Evolutionary conservation across 1,139 yeast genomes (phyloP), one percentile per base, ranked within the genome.

Genomic region (Protomyces pachydermus): DNA sequence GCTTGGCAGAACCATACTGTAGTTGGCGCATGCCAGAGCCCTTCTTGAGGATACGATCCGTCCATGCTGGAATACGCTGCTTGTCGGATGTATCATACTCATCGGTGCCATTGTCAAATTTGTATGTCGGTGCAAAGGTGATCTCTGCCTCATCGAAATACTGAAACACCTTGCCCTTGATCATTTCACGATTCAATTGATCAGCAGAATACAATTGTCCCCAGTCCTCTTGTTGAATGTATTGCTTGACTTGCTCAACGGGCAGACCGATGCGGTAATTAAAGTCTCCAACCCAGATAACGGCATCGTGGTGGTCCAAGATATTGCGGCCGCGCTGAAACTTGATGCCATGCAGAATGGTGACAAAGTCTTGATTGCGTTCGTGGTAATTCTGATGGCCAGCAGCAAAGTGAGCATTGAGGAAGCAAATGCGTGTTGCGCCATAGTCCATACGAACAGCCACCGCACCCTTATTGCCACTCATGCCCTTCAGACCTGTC

Each of bases 401-500:
- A 0, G 98, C 98, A 1, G 98, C 97, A 69, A 95, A 79, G 77
- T 95, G 98, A 0, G 97, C 87, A 3, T 91, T 90, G n/a, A 95
- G 78, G 69, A 91, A 82, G 66, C 95, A 91, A 69, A 95, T 81
- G 34, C 85, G 83, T 0, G 96, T 88, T 61, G 85, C 84, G 0
- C 95, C 90, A 74, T 81, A 89, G 52, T 82, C 81, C 72, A 90
- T 85, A 68, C 95, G 84, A 1, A 90, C 87, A 0, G 93, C 95
- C 67, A 91, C 90, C 1, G 93, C 97, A 28, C 97, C 97, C 73
- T 90, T 90, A 75, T 90, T 90, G 1, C 96, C 95, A 1, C 95
- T 84, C 76, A 90, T 89, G 18, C 97, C 97, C 18, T 96, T 96
- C 68, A 90, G 79, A 0, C 97, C 97, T 0, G 97, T 89, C 74